Base-by-base conservation (phyloP, 768 basidiomycete genomes). In the Rhizopogon vinicolor region DNA sequence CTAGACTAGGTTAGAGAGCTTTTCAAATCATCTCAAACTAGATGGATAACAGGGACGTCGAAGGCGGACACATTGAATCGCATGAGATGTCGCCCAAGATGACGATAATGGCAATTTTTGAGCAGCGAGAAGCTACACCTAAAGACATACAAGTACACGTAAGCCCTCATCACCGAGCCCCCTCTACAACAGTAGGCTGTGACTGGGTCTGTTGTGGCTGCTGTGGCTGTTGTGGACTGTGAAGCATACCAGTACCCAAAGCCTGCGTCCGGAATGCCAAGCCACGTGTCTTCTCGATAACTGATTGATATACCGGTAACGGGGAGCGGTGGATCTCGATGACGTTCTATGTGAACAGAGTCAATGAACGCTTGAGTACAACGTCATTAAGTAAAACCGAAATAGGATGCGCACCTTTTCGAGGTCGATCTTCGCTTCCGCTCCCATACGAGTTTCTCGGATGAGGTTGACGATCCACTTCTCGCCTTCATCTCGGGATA, bases 401-500 rank as follows among this genome's bases (percentile, higher is more conserved):
- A 58, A 50, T 35, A 40, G 33, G 29, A 48, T 28, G 25, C 75
- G 40, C 58, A 91, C 93, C 79, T 96, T 93, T 72, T 95, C 93
- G 28, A 98, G 79, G 70, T 98, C 96, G 57, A 98, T 98, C 76
- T 96, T 97, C 51, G 96, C 96, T 63, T 98, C 96, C 1, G 91
- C 88, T 13, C 93, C 93, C 89, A 96, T 93, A 44, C 93, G 83
- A 6, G 95, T 96, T 72, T 98, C 97, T 35, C 97, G 86, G 64
- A 98, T 97, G 58, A 98, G 88, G 76, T 98, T 98, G 64, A 98
- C 97, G 58, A 98, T 96, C 96, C 96, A 99, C 65, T 96, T 96
- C 69, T 99, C 97, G 50, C 96, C 97, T 67, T 98, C 97, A 60
- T 93, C 93, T 41, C 79, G 83, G n/a, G 90, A 87, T 46, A 98